Base-by-base conservation (phyloP, 2,329 filamentous ascomycete genomes). In the Paraphoma chrysanthemicola region DNA sequence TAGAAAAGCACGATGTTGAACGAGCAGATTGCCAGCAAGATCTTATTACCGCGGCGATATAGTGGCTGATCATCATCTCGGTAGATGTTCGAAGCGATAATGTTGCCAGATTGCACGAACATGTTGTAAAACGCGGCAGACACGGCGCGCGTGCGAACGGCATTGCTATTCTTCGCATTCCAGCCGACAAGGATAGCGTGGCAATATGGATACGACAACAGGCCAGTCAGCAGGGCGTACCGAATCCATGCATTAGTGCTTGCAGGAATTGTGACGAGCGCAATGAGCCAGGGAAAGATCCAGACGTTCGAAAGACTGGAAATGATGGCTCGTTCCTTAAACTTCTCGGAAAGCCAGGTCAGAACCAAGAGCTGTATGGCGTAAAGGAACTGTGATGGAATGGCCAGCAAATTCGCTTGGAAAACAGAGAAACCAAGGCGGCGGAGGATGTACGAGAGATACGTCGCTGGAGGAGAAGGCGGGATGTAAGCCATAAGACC, bases 391-490 rank as follows among this genome's bases (percentile, higher is more conserved):
- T 77, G 72, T 4, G 66, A 72, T 59, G 83, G 75, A n/a, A 90
- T 89, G 1, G 83, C 82, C 7, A 90, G 80, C 33, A 90, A 70
- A 66, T 89, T 90, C 1, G 86, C 82, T 18, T 85, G 76, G 70
- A 90, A 88, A 2, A 84, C 86, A 57, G 80, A 80, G 73, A 89
- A 90, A 0, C 87, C 87, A 0, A 89, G 76, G 1, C 78, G 76
- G 44, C 82, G 81, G 6, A 90, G 78, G 1, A 83, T 85, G 5
- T 88, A 80, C 0, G 88, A 87, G 5, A 90, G 78, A 45, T 73
- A 73, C 16, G 49, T 67, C 0, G 18, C 23, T 1, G 67, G 63
- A 2, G 70, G 66, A 6, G 64, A 38, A 2, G 62, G 60, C 5
- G 62, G 62, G 16, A 69, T 65, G 23, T 71, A 62, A 76, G 73